A percentile compares a stretch with the other conserved stretches of the same genome.
phyloP scores from a whole-genome alignment of 2,329 filamentous ascomycete species.

The Aspergillus sp. region DNA sequence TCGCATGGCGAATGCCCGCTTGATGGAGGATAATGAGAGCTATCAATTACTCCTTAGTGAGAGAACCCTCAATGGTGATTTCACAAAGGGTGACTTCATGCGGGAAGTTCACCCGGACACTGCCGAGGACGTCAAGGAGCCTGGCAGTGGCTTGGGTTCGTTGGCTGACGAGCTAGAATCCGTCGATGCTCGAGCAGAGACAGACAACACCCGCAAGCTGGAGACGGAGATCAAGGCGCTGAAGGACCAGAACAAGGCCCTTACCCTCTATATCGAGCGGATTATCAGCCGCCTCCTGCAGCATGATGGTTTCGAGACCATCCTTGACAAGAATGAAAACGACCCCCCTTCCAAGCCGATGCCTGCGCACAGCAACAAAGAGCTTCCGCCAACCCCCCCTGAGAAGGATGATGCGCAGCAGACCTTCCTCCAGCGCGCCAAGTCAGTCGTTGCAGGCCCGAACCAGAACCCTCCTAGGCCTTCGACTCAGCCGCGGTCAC shows the following conservation, averaged over 20 bases:
- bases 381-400: slow-evolving; percentile 74
- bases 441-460: slow-evolving; percentile 57
- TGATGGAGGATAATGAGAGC: slow-evolving; percentile 99
- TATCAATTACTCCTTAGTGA: slow-evolving; percentile 94
- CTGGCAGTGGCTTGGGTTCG: slow-evolving; percentile 50
- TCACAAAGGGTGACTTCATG: slow-evolving; percentile 79
- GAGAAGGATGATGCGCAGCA: slow-evolving; percentile 52
- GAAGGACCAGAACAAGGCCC: slow-evolving; percentile 94
- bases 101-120: slow-evolving; percentile 48
- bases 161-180: slow-evolving; percentile 88
- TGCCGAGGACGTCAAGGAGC: slow-evolving; percentile 48
- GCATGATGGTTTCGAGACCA: slow-evolving; percentile 92
- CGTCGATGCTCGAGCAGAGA: slow-evolving; percentile 61
- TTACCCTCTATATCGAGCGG: slow-evolving; percentile 98
- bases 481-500: slow-evolving; percentile 40
- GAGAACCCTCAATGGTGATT: slow-evolving; percentile 93
- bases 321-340: slow-evolving; percentile 75
- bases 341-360: slow-evolving; percentile 39
- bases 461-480: slow-evolving; percentile 30
- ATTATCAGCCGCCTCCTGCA: slow-evolving; percentile 95
- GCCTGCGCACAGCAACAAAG: slow-evolving; percentile 63
- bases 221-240: slow-evolving; percentile 77
- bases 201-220: slow-evolving; percentile 65
- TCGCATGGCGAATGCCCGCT: slow-evolving; percentile 89
- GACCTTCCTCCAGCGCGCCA: slow-evolving; percentile 61